Conservation (phyloP, 306 rosid species). For the Hippophae rhamnoides region DNA sequence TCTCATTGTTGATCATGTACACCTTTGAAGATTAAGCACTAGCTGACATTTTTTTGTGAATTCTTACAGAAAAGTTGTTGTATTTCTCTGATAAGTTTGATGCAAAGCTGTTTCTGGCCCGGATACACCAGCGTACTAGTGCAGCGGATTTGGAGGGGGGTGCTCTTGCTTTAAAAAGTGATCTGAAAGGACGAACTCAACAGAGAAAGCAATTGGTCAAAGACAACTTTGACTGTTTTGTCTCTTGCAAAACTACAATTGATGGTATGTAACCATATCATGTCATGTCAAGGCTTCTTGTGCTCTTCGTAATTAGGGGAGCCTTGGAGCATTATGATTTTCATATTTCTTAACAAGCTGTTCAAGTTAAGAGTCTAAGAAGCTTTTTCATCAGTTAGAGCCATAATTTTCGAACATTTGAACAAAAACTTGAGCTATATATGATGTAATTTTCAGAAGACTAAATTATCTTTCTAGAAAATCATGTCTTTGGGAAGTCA, state of each 20-base stretch:
- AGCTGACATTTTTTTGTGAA: slow-evolving; percentile 25
- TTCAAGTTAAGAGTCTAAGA: neutral
- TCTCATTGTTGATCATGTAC: too few relatives aligned
- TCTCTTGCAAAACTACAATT: slow-evolving; percentile 97
- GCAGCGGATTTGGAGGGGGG: slow-evolving; percentile 89
- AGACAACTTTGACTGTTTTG: slow-evolving; percentile 98
- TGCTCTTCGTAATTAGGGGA: neutral
- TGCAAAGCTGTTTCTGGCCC: slow-evolving; percentile 77
- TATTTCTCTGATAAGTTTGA: slow-evolving; percentile 89
- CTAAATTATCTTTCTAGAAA: neutral
- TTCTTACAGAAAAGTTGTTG: slow-evolving; percentile 74
- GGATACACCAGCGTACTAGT: slow-evolving; percentile 69
- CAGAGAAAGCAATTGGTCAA: slow-evolving; percentile 92
- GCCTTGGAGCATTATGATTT: neutral
- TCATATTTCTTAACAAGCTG: neutral
- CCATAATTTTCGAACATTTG: neutral
- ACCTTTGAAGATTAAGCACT: neutral
- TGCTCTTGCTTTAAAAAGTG: slow-evolving; percentile 76
- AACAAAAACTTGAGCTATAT: neutral
- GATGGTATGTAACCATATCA: slow-evolving; percentile 53
- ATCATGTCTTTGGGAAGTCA: neutral
- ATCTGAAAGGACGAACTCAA: slow-evolving; percentile 80
- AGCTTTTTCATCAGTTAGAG: neutral
- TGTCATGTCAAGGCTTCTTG: slow-evolving; percentile 11
- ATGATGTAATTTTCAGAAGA: neutral